Evolutionary conservation across 805 yeast genomes (phyloP).

Genomic region (Wickerhamiella galacta): DNA sequence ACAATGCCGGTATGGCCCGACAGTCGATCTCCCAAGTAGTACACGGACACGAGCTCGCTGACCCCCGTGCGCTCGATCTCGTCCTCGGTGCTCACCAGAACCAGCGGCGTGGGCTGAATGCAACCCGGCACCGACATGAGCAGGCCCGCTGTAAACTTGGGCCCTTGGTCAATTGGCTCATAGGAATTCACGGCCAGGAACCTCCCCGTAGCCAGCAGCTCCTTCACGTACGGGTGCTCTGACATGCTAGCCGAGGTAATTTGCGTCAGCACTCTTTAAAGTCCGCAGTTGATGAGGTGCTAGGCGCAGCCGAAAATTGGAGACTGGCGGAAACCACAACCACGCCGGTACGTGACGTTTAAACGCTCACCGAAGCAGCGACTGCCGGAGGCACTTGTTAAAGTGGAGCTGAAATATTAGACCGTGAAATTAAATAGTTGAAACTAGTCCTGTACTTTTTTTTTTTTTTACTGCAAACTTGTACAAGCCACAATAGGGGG

Average conservation of each 20-base stretch:
- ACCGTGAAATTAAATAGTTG: too few relatives aligned
- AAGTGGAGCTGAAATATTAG: too few relatives aligned
- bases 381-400: too few relatives aligned
- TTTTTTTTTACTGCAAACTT: too few relatives aligned
- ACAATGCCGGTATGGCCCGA: constrained; percentile 56
- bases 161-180: constrained; percentile 4
- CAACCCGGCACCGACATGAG: constrained; percentile 8
- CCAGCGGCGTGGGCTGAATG: constrained; percentile 6
- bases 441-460: too few relatives aligned
- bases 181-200: constrained; percentile 10
- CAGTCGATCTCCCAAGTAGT: constrained; percentile 51
- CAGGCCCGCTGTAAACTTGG: constrained; percentile 8
- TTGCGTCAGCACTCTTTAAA: too few relatives aligned
- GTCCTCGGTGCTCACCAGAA: constrained; percentile 9
- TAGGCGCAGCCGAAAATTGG: too few relatives aligned
- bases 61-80: constrained; percentile 8
- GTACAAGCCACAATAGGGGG: too few relatives aligned
- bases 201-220: constrained; percentile 10
- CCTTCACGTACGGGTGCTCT: constrained; percentile 13
- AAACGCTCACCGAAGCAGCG: too few relatives aligned
- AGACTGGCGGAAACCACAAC: too few relatives aligned
- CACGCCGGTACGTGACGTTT: too few relatives aligned
- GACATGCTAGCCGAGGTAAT: neutral
- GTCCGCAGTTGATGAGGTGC: too few relatives aligned
- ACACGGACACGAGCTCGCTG: constrained; percentile 40